phyloP scores from a whole-genome alignment of 1,284 basidiomycete genomes.

The Ceratobasidium sp. region DNA sequence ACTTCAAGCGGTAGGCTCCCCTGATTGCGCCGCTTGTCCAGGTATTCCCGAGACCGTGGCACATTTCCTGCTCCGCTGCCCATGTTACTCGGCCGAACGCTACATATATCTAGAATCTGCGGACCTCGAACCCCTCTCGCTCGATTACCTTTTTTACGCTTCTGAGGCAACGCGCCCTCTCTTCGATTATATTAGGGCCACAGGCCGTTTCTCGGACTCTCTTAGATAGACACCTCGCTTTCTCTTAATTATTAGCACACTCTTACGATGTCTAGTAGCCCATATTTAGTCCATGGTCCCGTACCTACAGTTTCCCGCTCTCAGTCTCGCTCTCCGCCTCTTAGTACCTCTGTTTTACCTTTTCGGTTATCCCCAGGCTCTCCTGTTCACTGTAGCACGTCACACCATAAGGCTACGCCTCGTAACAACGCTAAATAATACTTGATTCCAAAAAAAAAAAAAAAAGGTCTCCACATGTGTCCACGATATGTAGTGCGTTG shows the following conservation, averaged over 20 bases:
- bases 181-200: slow-evolving; percentile 10
- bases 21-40: background rate
- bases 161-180: background rate
- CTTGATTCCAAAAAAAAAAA: no score
- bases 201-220: background rate
- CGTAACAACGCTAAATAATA: background rate
- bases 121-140: background rate
- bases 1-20: background rate
- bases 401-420: background rate
- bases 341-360: no score
- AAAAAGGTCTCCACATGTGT: background rate
- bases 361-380: no score
- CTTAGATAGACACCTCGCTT: background rate
- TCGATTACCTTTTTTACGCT: slow-evolving; percentile 7
- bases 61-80: background rate
- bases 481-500: background rate
- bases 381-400: background rate
- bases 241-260: no score
- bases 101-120: slow-evolving; percentile 1
- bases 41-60: background rate
- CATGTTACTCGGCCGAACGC: background rate
- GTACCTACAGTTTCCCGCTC: background rate
- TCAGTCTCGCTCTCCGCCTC: background rate
- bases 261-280: no score
- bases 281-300: no score